phyloP scores from a whole-genome alignment of 148 eudicot species.

The Selenicereus undatus region DNA sequence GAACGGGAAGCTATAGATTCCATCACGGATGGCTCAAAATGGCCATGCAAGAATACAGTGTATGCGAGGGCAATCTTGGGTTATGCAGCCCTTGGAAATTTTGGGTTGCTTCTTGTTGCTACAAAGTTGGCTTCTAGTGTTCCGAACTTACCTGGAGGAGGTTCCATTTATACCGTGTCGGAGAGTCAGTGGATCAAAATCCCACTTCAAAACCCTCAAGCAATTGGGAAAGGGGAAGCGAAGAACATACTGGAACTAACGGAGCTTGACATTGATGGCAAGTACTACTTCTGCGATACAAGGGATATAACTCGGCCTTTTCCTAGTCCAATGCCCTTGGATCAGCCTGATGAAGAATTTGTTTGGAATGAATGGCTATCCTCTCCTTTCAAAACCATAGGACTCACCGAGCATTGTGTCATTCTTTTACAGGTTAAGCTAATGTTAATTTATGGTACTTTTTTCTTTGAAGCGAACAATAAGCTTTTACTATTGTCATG shows the following conservation, averaged over 20 bases:
- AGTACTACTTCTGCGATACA: conserved; percentile 87
- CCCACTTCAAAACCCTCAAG: conserved; percentile 81
- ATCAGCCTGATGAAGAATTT: conserved; percentile 89
- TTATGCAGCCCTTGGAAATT: conserved; percentile 78
- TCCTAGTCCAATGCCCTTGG: conserved; percentile 76
- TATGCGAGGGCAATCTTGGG: conserved; percentile 88
- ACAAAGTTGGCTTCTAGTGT: conserved; percentile 71
- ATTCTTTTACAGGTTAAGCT: conserved; percentile 75
- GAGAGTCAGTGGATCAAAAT: conserved; percentile 93
- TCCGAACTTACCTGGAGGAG: conserved; percentile 85
- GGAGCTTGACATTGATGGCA: conserved; percentile 93
- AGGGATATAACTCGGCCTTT: conserved; percentile 92
- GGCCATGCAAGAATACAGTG: conserved; percentile 54
- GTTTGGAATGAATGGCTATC: conserved; percentile 96
- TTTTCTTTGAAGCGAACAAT: not conserved
- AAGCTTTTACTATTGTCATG: not conserved
- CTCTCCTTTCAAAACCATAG: conserved; percentile 68
- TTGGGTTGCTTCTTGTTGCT: conserved; percentile 81
- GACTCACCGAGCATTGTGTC: conserved; percentile 86
- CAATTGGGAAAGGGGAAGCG: conserved; percentile 80
- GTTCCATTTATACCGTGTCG: conserved; percentile 71
- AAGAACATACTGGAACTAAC: conserved; percentile 76
- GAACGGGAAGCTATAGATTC: conserved; percentile 84
- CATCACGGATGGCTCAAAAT: conserved; percentile 77
- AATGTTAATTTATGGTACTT: not conserved